Evolutionary conservation across 2,329 filamentous ascomycete genomes (phyloP), one percentile per base, ranked within the genome.

Genomic region (Cryphonectria parasitica): DNA sequence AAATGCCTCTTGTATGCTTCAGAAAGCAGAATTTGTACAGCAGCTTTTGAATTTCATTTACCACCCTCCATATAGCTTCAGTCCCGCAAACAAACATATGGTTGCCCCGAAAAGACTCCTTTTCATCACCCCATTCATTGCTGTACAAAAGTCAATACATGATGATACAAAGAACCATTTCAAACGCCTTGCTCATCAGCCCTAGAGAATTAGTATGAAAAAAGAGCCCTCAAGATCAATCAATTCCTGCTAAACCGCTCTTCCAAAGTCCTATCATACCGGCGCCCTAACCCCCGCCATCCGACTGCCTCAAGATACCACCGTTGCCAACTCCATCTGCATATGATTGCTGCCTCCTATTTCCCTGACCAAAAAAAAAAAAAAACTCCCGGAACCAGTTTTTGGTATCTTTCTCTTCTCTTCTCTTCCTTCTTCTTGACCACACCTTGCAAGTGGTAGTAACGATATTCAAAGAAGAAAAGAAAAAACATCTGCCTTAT

Each of bases 331-430:
- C 41, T 62, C 56, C 45, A 36, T 56, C 56, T 60, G 64, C 62
- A 68, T 36, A 58, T 41, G 45, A 49, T 56, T 36, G 5, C 41
- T 41, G 8, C 10, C 49, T 17, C 56, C 28, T n/a, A 36, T 45
- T 22, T 25, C 25, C 15, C 43, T 8, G 22, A 19, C 17, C 19
- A 49, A 49, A 36, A 31, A 22, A 13, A 19, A 5, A 6, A 49
- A 49, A 36, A 31, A 22, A 13, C 6, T 34, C 19, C 77, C 77
- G 85, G 25, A 58, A 17, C 28, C 54, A 58, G 5, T 19, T 31
- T 71, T 94, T 92, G 93, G 98, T 97, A 75, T 89, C 96, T 80
- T 94, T 94, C 83, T 15, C 4, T 45, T 15, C 4, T 45, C n/a
- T 43, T 64, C 36, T 52, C 10, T 63, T 34, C n/a, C 10, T 63